Evolutionary conservation across 768 basidiomycete genomes (phyloP).

Genomic region (Tephrocybe sp.): DNA sequence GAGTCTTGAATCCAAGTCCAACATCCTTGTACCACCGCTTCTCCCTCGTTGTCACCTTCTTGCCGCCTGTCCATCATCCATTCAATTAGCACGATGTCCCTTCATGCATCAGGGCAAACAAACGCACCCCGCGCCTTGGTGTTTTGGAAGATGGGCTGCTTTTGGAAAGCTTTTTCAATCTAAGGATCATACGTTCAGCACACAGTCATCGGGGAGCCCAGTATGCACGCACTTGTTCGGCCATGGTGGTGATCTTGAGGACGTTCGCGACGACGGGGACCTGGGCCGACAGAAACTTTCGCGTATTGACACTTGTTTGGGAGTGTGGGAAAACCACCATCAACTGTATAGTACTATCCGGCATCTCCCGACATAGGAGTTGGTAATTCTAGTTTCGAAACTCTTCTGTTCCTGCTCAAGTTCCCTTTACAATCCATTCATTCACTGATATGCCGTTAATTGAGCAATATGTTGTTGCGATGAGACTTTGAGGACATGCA

Average conservation of each 20-base stretch:
- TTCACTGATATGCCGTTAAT: too few species aligned
- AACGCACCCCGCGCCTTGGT: slow-evolving; percentile 88
- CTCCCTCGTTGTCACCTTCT: slow-evolving; percentile 92
- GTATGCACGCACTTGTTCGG: slow-evolving; percentile 52
- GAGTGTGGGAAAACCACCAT: slow-evolving; percentile 35
- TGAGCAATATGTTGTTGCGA: too few species aligned
- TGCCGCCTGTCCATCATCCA: slow-evolving; percentile 64
- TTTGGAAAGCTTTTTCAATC: slow-evolving; percentile 98
- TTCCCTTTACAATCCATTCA: too few species aligned
- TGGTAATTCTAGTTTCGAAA: too few species aligned
- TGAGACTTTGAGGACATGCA: too few species aligned
- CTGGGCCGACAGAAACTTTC: slow-evolving; percentile 31
- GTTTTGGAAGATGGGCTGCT: slow-evolving; percentile 98
- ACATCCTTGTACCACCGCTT: slow-evolving; percentile 99
- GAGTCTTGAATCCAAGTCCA: slow-evolving; percentile 96
- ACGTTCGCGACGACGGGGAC: slow-evolving; percentile 31
- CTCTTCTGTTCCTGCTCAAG: too few species aligned
- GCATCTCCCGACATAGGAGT: slow-evolving; percentile 20
- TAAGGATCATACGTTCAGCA: slow-evolving; percentile 28
- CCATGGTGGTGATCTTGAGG: slow-evolving; percentile 54
- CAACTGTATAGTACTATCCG: slow-evolving; percentile 44
- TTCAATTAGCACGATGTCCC: not conserved
- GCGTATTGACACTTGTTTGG: slow-evolving; percentile 44
- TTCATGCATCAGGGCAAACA: not conserved
- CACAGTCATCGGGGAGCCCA: not conserved